Evolutionary conservation across 345 rosid genomes (phyloP), one percentile per base, ranked within the genome.

Genomic region (Salix purpurea): DNA sequence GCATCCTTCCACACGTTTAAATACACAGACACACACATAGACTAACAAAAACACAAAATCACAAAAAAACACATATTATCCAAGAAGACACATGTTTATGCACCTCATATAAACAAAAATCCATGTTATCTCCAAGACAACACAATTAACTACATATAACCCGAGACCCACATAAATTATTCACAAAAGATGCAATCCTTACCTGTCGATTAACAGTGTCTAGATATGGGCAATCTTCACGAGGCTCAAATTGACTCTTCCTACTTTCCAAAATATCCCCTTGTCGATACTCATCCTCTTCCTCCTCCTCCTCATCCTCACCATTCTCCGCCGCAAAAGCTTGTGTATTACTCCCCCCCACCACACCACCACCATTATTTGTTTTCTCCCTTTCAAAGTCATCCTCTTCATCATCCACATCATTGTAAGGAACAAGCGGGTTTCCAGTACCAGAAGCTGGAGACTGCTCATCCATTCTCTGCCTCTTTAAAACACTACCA

Each of bases 201-300:
- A 96, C 98, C 97, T 96, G 98, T 42, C 98, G 99, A 82, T 96
- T 96, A n/a, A 96, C 99, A 7, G 99, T 91, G 78, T 96, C 99
- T 13, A 94, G 93, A 80, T 96, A 96, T 48, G 99, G 99, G 76
- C 99, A 96, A 67, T 96, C 97, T 83, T 92, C 92, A 30, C 97
- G 89, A 39, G 93, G 86, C 85, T 90, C 98, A 76, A 89, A 83
- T 71, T 81, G 84, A 74, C 91, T 91, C 80, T 75, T 80, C 54
- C 78, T 85, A 58, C 67, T 91, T 67, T 21, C 78, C 26, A 46
- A 71, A 75, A 15, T 37, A 5, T 65, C 14, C 44, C 79, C 89
- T 16, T 75, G 74, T n/a, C 24, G 76, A 76, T 77, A 50, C 3
- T 46, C 71, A 46, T 73, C 77, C 13, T 84, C 82, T 6, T 73